These are phyloP conservation scores for Hirschfeldia incana DNA, from an alignment of 345 rosid species.

Conservation along the genomic window DNA sequence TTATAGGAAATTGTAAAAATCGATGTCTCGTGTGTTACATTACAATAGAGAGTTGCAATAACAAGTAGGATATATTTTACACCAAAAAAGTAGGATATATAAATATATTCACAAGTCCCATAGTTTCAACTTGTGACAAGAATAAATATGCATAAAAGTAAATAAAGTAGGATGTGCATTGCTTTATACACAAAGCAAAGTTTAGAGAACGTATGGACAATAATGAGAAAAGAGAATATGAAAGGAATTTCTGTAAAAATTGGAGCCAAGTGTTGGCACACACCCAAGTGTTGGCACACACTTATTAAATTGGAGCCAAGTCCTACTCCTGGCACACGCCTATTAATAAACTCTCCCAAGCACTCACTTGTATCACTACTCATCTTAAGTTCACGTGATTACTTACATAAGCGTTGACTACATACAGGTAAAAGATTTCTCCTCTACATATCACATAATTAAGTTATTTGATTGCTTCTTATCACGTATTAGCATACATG, in stretches of 20 bases:
- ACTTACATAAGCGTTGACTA: conserved; percentile 25
- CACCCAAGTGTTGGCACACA: conserved; percentile 35
- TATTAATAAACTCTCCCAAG: conserved; percentile 3
- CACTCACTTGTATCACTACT: conserved; percentile 11
- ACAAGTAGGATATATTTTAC: neutral
- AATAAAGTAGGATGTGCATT: conserved; percentile 24
- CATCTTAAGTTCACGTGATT: conserved; percentile 32
- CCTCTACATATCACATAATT: conserved; percentile 6
- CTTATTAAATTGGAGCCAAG: conserved; percentile 27
- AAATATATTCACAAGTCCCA: neutral
- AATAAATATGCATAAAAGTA: conserved; percentile 12
- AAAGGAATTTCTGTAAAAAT: conserved; percentile 33
- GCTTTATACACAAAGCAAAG: conserved; percentile 29
- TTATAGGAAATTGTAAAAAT: neutral
- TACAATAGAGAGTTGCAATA: too few species aligned
- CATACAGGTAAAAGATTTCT: conserved; percentile 10
- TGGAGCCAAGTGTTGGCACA: conserved; percentile 37
- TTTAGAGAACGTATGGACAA: conserved; percentile 15
- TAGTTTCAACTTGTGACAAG: neutral
- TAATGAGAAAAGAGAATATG: conserved; percentile 6
- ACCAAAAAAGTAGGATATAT: too few species aligned
- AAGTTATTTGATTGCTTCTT: neutral
- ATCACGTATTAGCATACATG: neutral
- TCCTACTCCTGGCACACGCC: conserved; percentile 25
- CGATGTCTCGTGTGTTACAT: too few species aligned